phyloP scores from a whole-genome alignment of 208 protist genomes.

The Histomonas meleagridis region DNA sequence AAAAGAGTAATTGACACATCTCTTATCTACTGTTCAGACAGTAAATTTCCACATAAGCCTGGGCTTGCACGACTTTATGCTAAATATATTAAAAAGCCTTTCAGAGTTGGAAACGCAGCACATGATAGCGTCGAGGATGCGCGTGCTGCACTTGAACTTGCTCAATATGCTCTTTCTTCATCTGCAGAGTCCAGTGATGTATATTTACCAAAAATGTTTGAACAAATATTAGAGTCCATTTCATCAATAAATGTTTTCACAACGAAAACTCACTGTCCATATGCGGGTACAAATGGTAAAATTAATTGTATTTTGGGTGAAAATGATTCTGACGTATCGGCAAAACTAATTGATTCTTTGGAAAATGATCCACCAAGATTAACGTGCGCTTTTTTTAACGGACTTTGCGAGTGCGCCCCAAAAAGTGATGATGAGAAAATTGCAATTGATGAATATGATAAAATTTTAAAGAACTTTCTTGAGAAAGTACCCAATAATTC shows the following conservation, averaged over 20 bases:
- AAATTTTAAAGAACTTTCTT: not conserved
- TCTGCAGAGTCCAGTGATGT: too few species aligned
- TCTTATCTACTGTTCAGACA: constrained; percentile 30
- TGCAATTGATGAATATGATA: not conserved
- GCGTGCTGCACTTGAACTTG: not conserved
- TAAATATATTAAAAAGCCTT: constrained; percentile 11
- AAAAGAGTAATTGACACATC: constrained; percentile 43
- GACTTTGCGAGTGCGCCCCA: not conserved
- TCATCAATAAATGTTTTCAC: not conserved
- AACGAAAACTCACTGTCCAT: not conserved
- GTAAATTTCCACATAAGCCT: not conserved
- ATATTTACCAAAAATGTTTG: not conserved
- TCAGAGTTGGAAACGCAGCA: not conserved
- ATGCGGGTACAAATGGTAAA: not conserved
- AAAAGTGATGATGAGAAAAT: not conserved
- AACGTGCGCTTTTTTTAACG: not conserved
- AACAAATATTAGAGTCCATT: not conserved
- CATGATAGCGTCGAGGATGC: constrained; percentile 25
- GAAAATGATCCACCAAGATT: not conserved
- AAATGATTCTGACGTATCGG: not conserved
- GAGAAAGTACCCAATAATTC: not conserved
- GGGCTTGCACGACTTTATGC: not conserved
- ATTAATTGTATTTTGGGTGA: not conserved
- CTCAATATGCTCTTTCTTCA: not conserved
- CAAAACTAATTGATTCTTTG: not conserved